Base-by-base conservation (phyloP, 164 flowering plant species). In the Piper longum region DNA sequence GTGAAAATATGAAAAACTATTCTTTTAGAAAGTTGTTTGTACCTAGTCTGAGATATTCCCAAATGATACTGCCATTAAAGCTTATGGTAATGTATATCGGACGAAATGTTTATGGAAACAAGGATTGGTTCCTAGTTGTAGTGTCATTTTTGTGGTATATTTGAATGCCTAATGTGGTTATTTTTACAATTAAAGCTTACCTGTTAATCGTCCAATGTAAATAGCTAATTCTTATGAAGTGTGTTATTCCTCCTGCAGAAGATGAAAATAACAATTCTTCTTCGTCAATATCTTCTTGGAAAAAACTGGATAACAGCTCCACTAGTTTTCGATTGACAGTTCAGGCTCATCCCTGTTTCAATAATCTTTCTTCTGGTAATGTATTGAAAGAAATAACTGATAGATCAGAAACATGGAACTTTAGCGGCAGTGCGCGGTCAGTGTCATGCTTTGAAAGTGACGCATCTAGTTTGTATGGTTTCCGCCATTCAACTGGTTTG, bases 121-220 rank as follows among this genome's bases (percentile, higher is more conserved):
- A 26, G 36, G 36, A 26, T 26, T 26, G 36, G 36, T 26, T 26
- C 36, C 36, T 26, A 2, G 36, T 26, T 26, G 36, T 26, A 26
- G 36, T 26, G 36, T 26, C 36, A 26, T 26, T 26, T 26, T 26
- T 26, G 36, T 26, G 36, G 36, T 26, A 26, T 26, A 0, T 26
- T 26, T 26, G 36, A 48, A 14, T 48, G 44, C 77, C 71, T 73
- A 80, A 78, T 51, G 70, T 72, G 12, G 80, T 74, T 63, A 70
- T 82, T 44, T 69, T 72, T 42, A 78, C 74, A 62, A 75, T 62
- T 57, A 69, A 56, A 69, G 66, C 64, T 64, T 68, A 44, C 62
- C 48, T 54, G 36, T n/a, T 36, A 43, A 58, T 14, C 52, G 41
- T 18, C 52, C 58, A 42, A 70, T 51, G 59, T 52, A 18, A 19